These are phyloP conservation scores for Candida frijolesensis DNA, from an alignment of 1,139 yeast species.

Conservation along the genomic window DNA sequence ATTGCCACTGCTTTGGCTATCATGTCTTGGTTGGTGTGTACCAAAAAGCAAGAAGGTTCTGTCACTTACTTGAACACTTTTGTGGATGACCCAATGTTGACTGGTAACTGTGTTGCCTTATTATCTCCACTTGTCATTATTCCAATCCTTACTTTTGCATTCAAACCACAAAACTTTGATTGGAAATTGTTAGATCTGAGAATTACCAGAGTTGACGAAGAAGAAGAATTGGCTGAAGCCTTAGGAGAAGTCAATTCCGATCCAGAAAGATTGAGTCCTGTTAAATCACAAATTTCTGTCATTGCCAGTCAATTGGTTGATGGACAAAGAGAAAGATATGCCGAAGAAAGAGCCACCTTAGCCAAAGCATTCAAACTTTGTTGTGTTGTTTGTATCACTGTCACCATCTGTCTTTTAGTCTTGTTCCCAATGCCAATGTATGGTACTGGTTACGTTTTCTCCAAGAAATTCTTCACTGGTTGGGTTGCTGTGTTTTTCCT, in stretches of 20 bases:
- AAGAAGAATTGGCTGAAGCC: conserved; percentile 54
- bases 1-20: conserved; percentile 64
- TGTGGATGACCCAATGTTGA: conserved; percentile 78
- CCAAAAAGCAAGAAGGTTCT: conserved; percentile 53
- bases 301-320: conserved; percentile 49
- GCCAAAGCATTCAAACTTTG: conserved; percentile 57
- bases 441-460: conserved; percentile 71
- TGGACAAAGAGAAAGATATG: conserved; percentile 34
- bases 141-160: conserved; percentile 64
- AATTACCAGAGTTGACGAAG: conserved; percentile 68
- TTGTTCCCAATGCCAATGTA: conserved; percentile 92
- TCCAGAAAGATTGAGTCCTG: conserved; percentile 39
- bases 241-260: conserved; percentile 26
- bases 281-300: conserved; percentile 37
- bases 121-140: conserved; percentile 70
- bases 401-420: conserved; percentile 62
- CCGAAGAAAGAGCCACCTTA: conserved; percentile 48
- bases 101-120: conserved; percentile 83
- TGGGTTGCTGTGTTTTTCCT: conserved; percentile 78
- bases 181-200: conserved; percentile 57
- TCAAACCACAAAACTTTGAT: conserved; percentile 74
- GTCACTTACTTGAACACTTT: conserved; percentile 68
- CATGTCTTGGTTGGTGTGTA: conserved; percentile 65
- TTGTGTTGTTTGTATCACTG: conserved; percentile 52
- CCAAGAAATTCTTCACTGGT: conserved; percentile 74